phyloP scores from a whole-genome alignment of 2,329 filamentous ascomycete genomes.

The Fonsecaea erecta region DNA sequence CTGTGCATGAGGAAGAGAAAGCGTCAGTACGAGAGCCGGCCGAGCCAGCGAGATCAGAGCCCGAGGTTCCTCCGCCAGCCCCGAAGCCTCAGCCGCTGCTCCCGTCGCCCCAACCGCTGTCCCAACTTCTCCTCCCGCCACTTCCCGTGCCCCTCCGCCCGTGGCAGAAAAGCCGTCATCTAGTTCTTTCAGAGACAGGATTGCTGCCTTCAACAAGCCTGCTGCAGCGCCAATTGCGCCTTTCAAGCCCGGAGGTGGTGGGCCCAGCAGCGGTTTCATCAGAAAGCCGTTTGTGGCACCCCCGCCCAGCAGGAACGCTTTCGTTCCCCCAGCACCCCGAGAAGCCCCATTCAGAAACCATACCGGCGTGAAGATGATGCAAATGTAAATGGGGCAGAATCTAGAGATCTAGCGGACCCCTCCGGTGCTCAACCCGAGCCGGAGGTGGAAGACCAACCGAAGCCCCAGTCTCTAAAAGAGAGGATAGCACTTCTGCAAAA shows the following conservation, averaged over 20 bases:
- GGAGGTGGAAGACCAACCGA: conserved; percentile 77
- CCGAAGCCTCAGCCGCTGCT: conserved; percentile 35
- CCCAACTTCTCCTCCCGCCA: conserved; percentile 44
- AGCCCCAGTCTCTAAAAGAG: conserved; percentile 92
- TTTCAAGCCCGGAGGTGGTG: conserved; percentile 74
- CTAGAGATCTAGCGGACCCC: conserved; percentile 37
- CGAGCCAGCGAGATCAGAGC: conserved; percentile 34
- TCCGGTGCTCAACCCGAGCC: conserved; percentile 50
- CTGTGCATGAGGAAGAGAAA: conserved; percentile 33
- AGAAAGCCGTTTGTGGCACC: conserved; percentile 97
- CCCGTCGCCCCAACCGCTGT: conserved; percentile 40
- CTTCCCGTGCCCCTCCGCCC: conserved; percentile 59
- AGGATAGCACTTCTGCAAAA: conserved; percentile 91
- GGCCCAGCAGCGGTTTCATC: conserved; percentile 70
- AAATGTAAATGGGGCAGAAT: conserved; percentile 48
- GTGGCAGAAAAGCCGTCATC: conserved; percentile 72
- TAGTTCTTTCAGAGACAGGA: conserved; percentile 89
- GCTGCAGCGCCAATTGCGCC: conserved; percentile 85
- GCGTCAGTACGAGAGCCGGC: conserved; percentile 22
- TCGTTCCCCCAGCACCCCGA: conserved; percentile 70
- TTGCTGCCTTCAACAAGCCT: conserved; percentile 94
- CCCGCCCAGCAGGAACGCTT: conserved; percentile 89
- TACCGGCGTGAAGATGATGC: conserved; percentile 90
- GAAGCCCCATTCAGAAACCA: conserved; percentile 72
- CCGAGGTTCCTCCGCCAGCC: conserved; percentile 39